Conservation (phyloP, 129 eudicot species). For the Sambucus nigra region DNA sequence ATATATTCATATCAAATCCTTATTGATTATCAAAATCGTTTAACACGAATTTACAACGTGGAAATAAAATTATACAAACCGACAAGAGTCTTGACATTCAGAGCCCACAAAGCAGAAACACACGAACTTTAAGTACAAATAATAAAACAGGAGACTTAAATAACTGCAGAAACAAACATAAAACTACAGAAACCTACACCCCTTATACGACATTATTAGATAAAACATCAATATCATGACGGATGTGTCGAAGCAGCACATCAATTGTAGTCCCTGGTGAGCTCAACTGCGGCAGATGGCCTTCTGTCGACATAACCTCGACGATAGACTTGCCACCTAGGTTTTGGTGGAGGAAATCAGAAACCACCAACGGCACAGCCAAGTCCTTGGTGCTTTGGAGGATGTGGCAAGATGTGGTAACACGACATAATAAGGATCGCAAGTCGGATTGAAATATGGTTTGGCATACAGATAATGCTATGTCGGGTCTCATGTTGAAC, state of each 20-base stretch:
- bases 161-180: too few relatives aligned
- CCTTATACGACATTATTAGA: too few relatives aligned
- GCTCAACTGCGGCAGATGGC: constrained; percentile 94
- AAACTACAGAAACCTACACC: too few relatives aligned
- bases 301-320: constrained; percentile 89
- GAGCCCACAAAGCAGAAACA: too few relatives aligned
- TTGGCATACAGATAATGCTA: too few relatives aligned
- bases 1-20: too few relatives aligned
- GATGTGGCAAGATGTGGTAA: constrained; percentile 72
- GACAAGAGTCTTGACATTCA: too few relatives aligned
- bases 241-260: constrained; percentile 75
- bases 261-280: constrained; percentile 85
- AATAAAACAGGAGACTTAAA: too few relatives aligned
- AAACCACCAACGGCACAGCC: constrained; percentile 87
- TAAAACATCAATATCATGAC: constrained; percentile 28
- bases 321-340: constrained; percentile 78
- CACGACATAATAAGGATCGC: constrained; percentile 50
- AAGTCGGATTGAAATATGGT: constrained; percentile 72
- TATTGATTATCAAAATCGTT: too few relatives aligned
- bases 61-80: too few relatives aligned
- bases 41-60: too few relatives aligned
- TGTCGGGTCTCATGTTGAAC: constrained; percentile 98
- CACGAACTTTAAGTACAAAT: too few relatives aligned
- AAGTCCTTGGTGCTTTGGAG: constrained; percentile 88
- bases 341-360: constrained; percentile 85